A percentile compares a stretch with the other conserved stretches of the same genome.
phyloP scores from a whole-genome alignment of 1,284 basidiomycete genomes.

The Malassezia nana region DNA sequence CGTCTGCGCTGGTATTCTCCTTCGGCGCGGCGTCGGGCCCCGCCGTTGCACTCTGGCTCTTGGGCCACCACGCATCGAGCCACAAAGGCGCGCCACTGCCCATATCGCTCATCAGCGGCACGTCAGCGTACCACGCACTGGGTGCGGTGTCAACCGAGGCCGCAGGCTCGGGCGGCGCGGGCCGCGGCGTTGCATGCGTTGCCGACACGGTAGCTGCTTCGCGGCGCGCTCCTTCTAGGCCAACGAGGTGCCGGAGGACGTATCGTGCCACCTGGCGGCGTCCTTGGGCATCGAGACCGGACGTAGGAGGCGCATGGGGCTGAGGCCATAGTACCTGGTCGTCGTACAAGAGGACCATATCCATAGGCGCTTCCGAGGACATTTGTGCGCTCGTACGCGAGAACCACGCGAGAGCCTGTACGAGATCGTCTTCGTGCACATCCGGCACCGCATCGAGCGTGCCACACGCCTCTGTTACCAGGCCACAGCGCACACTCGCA shows the following conservation, averaged over 20 bases:
- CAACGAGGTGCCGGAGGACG: slow-evolving; percentile 2
- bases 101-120: neutral
- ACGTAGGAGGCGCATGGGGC: neutral
- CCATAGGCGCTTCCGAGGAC: neutral
- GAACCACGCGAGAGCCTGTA: neutral
- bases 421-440: neutral
- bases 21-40: too few relatives aligned
- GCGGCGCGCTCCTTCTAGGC: slow-evolving; percentile 5
- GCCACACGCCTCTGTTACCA: slow-evolving; percentile 6
- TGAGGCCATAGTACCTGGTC: slow-evolving; percentile 13
- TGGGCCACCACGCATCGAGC: neutral
- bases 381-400: neutral
- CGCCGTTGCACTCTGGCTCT: neutral
- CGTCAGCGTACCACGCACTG: neutral
- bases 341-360: slow-evolving; percentile 8
- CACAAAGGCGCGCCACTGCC: neutral
- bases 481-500: neutral
- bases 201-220: neutral
- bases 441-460: neutral
- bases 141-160: neutral
- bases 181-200: neutral
- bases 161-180: neutral
- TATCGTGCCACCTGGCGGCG: slow-evolving; percentile 5
- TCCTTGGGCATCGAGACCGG: neutral
- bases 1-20: too few relatives aligned